Evolutionary conservation across 139 green algal genomes (phyloP).

Genomic region (Tetraselmis striata): DNA sequence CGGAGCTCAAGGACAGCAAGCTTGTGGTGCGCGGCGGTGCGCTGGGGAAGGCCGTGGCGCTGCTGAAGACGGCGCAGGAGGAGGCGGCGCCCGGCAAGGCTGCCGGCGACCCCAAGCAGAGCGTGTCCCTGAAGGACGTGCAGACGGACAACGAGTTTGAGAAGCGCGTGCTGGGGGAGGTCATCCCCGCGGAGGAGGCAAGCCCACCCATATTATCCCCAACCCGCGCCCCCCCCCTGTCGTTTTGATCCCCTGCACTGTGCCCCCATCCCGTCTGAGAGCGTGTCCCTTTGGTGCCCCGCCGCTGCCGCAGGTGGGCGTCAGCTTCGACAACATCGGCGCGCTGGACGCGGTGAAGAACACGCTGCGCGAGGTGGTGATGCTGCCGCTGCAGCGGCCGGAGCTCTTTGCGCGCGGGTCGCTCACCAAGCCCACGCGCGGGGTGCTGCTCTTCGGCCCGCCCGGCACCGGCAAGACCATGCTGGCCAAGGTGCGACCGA

Average conservation of each 20-base stretch:
- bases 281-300: too few species aligned
- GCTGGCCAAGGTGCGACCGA: conserved; percentile 23
- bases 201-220: too few species aligned
- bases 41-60: conserved; percentile 14
- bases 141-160: conserved; percentile 53
- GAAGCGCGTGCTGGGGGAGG: conserved; percentile 50
- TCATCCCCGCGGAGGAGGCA: conserved; percentile 52
- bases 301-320: too few species aligned
- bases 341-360: conserved; percentile 48
- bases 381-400: conserved; percentile 62
- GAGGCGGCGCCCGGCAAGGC: neutral
- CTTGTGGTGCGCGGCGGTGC: neutral
- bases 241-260: too few species aligned
- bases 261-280: too few species aligned
- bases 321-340: conserved; percentile 50
- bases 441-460: conserved; percentile 41
- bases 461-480: conserved; percentile 45
- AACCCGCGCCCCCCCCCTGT: too few species aligned
- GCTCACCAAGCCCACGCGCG: conserved; percentile 60
- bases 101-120: conserved; percentile 4
- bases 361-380: conserved; percentile 55
- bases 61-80: conserved; percentile 7
- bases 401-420: conserved; percentile 62
- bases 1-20: neutral
- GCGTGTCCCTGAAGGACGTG: conserved; percentile 28